These are phyloP conservation scores for Glycine latifolia DNA, from an alignment of 306 rosid genomes.

Conservation along the genomic window DNA sequence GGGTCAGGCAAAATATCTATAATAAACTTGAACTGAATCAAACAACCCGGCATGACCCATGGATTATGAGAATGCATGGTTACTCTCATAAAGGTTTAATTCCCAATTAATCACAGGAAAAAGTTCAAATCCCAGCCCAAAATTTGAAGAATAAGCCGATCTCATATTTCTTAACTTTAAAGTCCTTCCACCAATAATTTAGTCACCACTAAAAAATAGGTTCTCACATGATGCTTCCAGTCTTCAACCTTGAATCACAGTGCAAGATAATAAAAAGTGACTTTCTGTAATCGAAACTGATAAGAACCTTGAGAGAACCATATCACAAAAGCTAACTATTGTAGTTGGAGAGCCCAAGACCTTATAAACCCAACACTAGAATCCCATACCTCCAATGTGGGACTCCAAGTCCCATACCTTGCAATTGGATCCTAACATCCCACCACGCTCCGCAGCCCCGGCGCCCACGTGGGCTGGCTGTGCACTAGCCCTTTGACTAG, in stretches of 20 bases:
- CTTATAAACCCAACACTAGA: no score
- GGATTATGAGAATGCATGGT: conserved; percentile 17
- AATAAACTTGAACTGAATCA: conserved; percentile 11
- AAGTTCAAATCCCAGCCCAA: conserved; percentile 18
- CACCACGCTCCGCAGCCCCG: no score
- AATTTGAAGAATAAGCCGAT: conserved; percentile 22
- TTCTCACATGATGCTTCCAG: background rate
- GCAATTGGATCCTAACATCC: no score
- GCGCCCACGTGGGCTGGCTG: no score
- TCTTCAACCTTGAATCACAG: conserved; percentile 13
- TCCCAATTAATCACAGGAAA: conserved; percentile 14
- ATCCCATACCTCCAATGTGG: no score
- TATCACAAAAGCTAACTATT: no score
- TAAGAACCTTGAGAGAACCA: no score
- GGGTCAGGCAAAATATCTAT: background rate
- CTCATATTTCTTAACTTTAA: conserved; percentile 21
- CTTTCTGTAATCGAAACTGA: background rate
- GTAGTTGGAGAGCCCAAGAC: no score
- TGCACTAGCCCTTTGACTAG: no score
- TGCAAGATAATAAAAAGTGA: background rate
- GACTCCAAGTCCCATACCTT: no score
- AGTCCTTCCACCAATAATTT: conserved; percentile 36
- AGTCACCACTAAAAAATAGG: background rate
- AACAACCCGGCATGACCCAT: background rate
- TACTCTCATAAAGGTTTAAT: conserved; percentile 1